These are phyloP conservation scores for Xanthoconium purpureum DNA, from an alignment of 768 basidiomycete species.

Conservation along the genomic window DNA sequence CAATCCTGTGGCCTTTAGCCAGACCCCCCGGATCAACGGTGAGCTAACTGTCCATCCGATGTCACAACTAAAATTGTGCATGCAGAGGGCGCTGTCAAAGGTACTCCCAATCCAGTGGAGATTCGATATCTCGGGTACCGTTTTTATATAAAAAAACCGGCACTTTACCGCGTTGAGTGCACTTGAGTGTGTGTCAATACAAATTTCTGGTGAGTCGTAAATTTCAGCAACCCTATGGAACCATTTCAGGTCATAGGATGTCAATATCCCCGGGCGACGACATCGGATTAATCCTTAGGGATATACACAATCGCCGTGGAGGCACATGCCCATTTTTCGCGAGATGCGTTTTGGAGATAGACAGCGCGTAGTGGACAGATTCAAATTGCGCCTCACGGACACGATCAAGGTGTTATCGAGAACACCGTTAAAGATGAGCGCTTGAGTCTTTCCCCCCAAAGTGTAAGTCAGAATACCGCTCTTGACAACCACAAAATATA, in stretches of 20 bases:
- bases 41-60: slow-evolving; percentile 6
- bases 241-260: slow-evolving; percentile 3
- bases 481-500: slow-evolving; percentile 3
- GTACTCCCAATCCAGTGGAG: background rate
- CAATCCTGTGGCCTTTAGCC: slow-evolving; percentile 3
- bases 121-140: background rate
- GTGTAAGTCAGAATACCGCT: slow-evolving; percentile 12
- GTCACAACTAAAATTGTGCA: slow-evolving; percentile 26
- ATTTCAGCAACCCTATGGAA: slow-evolving; percentile 5
- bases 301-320: background rate
- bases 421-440: slow-evolving; percentile 10
- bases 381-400: slow-evolving; percentile 12
- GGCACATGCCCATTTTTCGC: slow-evolving; percentile 4
- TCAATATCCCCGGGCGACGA: slow-evolving; percentile 1
- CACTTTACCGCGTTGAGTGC: background rate
- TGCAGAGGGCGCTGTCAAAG: background rate
- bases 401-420: slow-evolving; percentile 11
- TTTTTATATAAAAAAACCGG: background rate
- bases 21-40: slow-evolving; percentile 5
- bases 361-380: slow-evolving; percentile 19
- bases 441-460: slow-evolving; percentile 3
- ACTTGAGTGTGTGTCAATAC: background rate
- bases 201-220: slow-evolving; percentile 12
- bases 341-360: slow-evolving; percentile 18
- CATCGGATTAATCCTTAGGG: background rate